Percentiles rank a stretch among this genome's conserved stretches.
phyloP scores from a whole-genome alignment of 352 stramenopile species.

The Pythium sp. region DNA sequence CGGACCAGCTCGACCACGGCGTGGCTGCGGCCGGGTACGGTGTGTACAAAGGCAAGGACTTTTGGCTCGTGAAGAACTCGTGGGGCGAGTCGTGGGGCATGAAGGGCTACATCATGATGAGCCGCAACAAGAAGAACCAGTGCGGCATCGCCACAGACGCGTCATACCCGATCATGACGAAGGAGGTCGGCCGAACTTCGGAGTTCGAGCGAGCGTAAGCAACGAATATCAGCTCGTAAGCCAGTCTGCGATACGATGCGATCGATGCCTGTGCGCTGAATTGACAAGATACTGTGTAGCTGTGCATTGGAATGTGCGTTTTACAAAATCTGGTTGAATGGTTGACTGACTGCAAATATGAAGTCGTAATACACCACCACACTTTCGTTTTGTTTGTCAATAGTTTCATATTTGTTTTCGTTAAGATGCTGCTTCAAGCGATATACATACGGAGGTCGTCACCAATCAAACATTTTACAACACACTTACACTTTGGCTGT shows the following conservation, averaged over 20 bases:
- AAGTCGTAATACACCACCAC: conserved; percentile 1
- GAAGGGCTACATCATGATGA: conserved; percentile 85
- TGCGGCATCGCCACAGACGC: conserved; percentile 92
- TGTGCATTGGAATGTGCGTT: not conserved
- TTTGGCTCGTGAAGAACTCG: conserved; percentile 95
- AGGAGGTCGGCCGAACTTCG: conserved; percentile 14
- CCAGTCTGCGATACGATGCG: not conserved
- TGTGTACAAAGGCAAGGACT: conserved; percentile 84
- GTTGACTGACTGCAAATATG: not conserved
- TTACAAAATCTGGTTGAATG: not conserved
- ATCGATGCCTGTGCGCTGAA: not conserved
- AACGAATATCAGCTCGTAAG: not conserved
- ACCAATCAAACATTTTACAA: conserved; percentile 9
- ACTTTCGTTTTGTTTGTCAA: not conserved
- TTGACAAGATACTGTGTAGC: not conserved
- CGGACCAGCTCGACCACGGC: conserved; percentile 90
- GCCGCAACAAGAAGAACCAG: conserved; percentile 85
- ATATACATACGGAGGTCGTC: conserved; percentile 7
- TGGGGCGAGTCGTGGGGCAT: conserved; percentile 90
- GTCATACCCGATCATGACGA: conserved; percentile 63
- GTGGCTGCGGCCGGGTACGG: conserved; percentile 94
- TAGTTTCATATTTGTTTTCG: conserved; percentile 2
- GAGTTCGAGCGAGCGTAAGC: conserved; percentile 6
- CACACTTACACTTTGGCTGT: not conserved
- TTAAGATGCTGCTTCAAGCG: conserved; percentile 4